These are phyloP conservation scores for Yarrowia galli DNA, from an alignment of 1,139 yeast genomes.

Conservation along the genomic window DNA sequence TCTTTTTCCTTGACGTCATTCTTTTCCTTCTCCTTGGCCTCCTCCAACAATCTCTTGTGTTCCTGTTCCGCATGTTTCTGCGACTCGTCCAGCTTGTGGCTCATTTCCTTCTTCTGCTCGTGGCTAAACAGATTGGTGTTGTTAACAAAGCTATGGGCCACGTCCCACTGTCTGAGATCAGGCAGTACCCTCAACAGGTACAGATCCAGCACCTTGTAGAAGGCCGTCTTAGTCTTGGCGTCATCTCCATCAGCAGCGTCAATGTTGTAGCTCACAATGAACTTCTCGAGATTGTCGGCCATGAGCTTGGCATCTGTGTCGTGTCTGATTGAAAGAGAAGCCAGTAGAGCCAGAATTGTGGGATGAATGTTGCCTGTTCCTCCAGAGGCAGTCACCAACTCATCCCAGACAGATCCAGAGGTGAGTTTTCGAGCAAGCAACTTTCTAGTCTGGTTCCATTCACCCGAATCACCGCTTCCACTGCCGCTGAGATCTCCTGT, in stretches of 20 bases:
- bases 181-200: conserved; percentile 45
- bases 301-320: conserved; percentile 40
- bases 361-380: conserved; percentile 41
- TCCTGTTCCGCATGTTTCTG: not conserved
- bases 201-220: conserved; percentile 42
- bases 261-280: conserved; percentile 40
- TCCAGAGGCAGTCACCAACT: conserved; percentile 41
- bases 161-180: conserved; percentile 43
- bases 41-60: conserved; percentile 9
- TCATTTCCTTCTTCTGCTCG: conserved; percentile 28
- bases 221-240: conserved; percentile 41
- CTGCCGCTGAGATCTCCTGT: not conserved
- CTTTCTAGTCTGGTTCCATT: conserved; percentile 41
- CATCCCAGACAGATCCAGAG: conserved; percentile 41
- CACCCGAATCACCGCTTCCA: conserved; percentile 35
- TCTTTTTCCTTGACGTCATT: conserved; percentile 15
- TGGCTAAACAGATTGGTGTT: conserved; percentile 39
- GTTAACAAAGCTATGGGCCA: conserved; percentile 44
- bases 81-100: not conserved
- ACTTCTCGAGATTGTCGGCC: conserved; percentile 42
- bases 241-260: conserved; percentile 13
- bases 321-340: conserved; percentile 42
- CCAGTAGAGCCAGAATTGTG: conserved; percentile 41
- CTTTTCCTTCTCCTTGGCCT: conserved; percentile 17
- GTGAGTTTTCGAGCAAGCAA: conserved; percentile 41